Evolutionary conservation across 192 early-diverging fungal species (phyloP).

Genomic region (Physocladia obscura): DNA sequence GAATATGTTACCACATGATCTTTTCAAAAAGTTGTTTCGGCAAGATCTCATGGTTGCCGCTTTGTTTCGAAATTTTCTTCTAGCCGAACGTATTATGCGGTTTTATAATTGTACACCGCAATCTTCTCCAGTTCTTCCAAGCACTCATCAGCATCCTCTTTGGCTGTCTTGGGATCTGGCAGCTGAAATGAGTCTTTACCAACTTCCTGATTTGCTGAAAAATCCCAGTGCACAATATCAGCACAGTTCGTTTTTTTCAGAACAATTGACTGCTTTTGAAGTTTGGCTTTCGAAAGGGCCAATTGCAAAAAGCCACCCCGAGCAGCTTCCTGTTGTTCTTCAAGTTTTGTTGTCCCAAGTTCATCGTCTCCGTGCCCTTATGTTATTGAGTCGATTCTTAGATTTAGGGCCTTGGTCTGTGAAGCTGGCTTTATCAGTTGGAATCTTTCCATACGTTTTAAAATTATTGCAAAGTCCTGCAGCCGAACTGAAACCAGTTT

Average conservation of each 20-base stretch:
- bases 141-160: slow-evolving; percentile 92
- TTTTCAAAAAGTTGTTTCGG: slow-evolving; percentile 88
- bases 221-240: slow-evolving; percentile 61
- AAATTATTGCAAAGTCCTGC: slow-evolving; percentile 92
- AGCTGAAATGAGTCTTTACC: slow-evolving; percentile 87
- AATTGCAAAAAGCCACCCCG: slow-evolving; percentile 72
- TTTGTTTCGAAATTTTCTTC: slow-evolving; percentile 91
- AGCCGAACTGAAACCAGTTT: slow-evolving; percentile 85
- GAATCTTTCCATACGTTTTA: slow-evolving; percentile 95
- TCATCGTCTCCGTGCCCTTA: slow-evolving; percentile 87
- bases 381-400: slow-evolving; percentile 86
- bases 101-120: slow-evolving; percentile 91
- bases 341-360: slow-evolving; percentile 95
- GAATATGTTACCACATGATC: slow-evolving; percentile 83
- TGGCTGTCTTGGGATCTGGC: slow-evolving; percentile 96
- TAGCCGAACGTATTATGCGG: slow-evolving; percentile 95
- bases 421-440: slow-evolving; percentile 86
- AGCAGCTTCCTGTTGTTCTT: slow-evolving; percentile 93
- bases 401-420: slow-evolving; percentile 94
- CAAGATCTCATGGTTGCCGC: slow-evolving; percentile 91
- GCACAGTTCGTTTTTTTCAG: slow-evolving; percentile 87
- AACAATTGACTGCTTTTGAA: slow-evolving; percentile 96
- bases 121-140: slow-evolving; percentile 79
- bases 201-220: slow-evolving; percentile 77
- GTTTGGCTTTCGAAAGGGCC: slow-evolving; percentile 88